These are phyloP conservation scores for Noccaea bulbosa DNA, from an alignment of 345 rosid genomes.

Conservation along the genomic window DNA sequence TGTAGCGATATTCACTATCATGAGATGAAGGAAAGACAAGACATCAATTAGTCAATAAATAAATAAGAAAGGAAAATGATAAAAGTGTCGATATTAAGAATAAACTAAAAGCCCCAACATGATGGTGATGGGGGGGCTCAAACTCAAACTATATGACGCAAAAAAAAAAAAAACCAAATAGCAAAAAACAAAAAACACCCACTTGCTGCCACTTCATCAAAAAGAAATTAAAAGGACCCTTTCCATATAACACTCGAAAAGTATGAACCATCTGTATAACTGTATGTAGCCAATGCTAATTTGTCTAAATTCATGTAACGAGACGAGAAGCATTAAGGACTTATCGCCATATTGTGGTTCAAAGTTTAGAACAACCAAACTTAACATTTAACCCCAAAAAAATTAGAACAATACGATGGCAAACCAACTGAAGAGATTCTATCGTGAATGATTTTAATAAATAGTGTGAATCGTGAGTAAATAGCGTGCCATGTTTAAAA, in stretches of 20 bases:
- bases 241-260: slow-evolving; percentile 19
- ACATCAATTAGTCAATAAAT: background rate
- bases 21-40: slow-evolving; percentile 33
- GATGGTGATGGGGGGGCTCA: slow-evolving; percentile 16
- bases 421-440: no score
- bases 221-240: background rate
- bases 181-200: slow-evolving; percentile 1
- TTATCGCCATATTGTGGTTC: no score
- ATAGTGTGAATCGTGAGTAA: no score
- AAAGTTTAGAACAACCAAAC: no score
- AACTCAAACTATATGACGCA: slow-evolving; percentile 11
- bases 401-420: no score
- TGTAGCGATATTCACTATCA: slow-evolving; percentile 24
- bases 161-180: background rate
- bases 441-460: no score
- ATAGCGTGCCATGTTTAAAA: no score
- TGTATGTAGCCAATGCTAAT: no score
- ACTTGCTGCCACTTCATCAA: slow-evolving; percentile 22
- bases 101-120: slow-evolving; percentile 33
- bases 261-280: no score
- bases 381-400: no score
- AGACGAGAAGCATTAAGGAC: no score
- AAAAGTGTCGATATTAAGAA: slow-evolving; percentile 34
- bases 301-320: no score
- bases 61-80: slow-evolving; percentile 26